Percentiles rank a stretch among this genome's conserved stretches.
These are phyloP conservation scores for Fragosphaeria purpurea DNA, from an alignment of 2,329 filamentous ascomycete genomes.

Conservation along the genomic window DNA sequence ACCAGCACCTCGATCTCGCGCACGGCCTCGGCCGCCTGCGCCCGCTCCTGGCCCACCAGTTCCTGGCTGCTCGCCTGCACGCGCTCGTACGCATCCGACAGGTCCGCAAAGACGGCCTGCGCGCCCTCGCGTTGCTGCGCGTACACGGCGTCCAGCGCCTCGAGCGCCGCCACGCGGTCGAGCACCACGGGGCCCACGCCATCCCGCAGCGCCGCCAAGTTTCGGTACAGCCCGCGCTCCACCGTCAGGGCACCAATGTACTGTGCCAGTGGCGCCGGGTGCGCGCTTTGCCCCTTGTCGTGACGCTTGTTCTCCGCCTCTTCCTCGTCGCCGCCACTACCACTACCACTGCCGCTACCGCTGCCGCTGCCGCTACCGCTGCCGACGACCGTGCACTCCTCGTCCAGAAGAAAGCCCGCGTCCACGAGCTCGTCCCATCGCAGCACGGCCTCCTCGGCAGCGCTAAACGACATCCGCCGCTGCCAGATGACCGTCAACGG, in stretches of 20 bases:
- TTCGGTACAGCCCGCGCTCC: conserved; percentile 43
- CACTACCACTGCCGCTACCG: not conserved
- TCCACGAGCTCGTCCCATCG: conserved; percentile 49
- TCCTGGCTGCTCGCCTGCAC: conserved; percentile 59
- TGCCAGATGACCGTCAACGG: conserved; percentile 40
- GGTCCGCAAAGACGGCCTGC: conserved; percentile 56
- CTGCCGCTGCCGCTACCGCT: not conserved
- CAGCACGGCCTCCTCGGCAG: conserved; percentile 65
- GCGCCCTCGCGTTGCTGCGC: conserved; percentile 55
- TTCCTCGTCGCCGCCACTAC: conserved; percentile 12
- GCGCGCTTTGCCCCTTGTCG: conserved; percentile 2
- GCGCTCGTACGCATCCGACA: conserved; percentile 58
- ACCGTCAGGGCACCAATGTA: conserved; percentile 37
- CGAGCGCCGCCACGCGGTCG: conserved; percentile 44
- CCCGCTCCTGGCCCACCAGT: conserved; percentile 58
- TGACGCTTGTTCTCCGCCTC: not conserved
- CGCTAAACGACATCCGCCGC: conserved; percentile 63
- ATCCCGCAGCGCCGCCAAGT: conserved; percentile 41
- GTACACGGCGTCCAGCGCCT: conserved; percentile 51
- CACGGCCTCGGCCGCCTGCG: conserved; percentile 57
- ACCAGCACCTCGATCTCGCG: conserved; percentile 72
- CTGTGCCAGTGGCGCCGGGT: conserved; percentile 17
- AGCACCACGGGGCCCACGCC: conserved; percentile 52
- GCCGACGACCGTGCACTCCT: not conserved
- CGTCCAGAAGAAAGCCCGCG: conserved; percentile 3